Evolutionary conservation across 1,139 yeast species (phyloP).

Genomic region (Pichia sp.): DNA sequence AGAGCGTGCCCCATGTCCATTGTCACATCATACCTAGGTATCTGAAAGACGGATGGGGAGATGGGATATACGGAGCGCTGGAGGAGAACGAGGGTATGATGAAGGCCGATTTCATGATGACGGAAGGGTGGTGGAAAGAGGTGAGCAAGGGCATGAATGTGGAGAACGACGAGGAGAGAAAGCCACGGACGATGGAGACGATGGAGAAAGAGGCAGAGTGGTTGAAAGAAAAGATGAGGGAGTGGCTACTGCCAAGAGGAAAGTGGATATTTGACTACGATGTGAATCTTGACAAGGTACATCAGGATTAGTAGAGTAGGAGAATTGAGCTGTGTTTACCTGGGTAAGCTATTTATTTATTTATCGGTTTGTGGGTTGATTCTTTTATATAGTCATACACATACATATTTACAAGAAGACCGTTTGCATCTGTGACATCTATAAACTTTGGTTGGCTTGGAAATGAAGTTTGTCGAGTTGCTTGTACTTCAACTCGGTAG

Average conservation of each 20-base stretch:
- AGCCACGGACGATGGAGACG: constrained; percentile 48
- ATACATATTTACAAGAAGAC: constrained; percentile 5
- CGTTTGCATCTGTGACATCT: not conserved
- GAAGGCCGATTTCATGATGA: constrained; percentile 3
- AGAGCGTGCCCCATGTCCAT: constrained; percentile 88
- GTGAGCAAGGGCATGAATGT: constrained; percentile 33
- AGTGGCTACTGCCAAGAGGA: constrained; percentile 22
- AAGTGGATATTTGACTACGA: constrained; percentile 10
- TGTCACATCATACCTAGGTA: constrained; percentile 87
- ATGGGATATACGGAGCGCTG: constrained; percentile 59
- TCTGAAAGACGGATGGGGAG: constrained; percentile 61
- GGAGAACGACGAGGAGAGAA: constrained; percentile 45
- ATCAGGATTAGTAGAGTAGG: not conserved
- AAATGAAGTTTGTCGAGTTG: constrained; percentile 17
- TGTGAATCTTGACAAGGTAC: not conserved
- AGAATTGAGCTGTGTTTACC: not conserved
- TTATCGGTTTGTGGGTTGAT: too few relatives aligned
- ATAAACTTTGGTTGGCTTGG: constrained; percentile 8
- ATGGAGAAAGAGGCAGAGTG: constrained; percentile 64
- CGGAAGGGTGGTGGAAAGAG: constrained; percentile 20
- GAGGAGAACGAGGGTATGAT: constrained; percentile 41
- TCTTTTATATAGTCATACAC: not conserved
- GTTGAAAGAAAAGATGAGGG: constrained; percentile 42
- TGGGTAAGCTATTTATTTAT: too few relatives aligned
- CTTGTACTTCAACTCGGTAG: constrained; percentile 14